Percentiles rank a stretch among this genome's conserved stretches.
These are phyloP conservation scores for Cordyceps javanica DNA, from an alignment of 2,329 filamentous ascomycete species.

Conservation along the genomic window DNA sequence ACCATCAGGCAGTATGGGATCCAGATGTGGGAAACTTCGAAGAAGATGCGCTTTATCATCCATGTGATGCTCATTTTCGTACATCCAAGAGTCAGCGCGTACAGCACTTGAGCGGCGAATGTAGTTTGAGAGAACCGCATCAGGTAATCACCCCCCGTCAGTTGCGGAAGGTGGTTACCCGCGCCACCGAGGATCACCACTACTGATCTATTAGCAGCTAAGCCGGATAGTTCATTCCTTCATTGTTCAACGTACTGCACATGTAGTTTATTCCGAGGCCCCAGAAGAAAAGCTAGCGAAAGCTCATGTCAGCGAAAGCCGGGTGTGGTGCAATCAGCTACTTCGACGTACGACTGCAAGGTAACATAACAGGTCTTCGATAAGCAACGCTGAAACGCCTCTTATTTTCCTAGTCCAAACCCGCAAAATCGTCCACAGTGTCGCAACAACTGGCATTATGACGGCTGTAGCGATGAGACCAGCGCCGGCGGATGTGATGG, in stretches of 20 bases:
- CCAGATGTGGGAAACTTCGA: conserved; percentile 13
- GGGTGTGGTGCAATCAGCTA: background rate
- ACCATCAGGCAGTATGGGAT: conserved; percentile 15
- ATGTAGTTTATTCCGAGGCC: conserved; percentile 15
- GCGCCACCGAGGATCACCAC: conserved; percentile 18
- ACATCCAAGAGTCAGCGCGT: conserved; percentile 16
- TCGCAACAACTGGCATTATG: conserved; percentile 15
- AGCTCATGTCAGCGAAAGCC: background rate
- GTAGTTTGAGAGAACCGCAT: conserved; percentile 12
- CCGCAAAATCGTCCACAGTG: conserved; percentile 15
- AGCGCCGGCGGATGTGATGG: conserved; percentile 10
- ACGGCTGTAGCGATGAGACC: conserved; percentile 13
- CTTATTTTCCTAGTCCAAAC: conserved; percentile 16
- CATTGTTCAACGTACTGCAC: conserved; percentile 12
- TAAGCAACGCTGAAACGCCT: conserved; percentile 10
- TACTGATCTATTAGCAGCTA: background rate
- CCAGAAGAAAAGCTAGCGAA: conserved; percentile 14
- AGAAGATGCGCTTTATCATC: conserved; percentile 20
- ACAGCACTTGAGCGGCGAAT: conserved; percentile 17
- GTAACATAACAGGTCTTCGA: conserved; percentile 17
- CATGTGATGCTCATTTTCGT: conserved; percentile 18
- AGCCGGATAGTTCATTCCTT: background rate
- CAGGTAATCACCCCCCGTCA: background rate
- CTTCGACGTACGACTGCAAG: conserved; percentile 13
- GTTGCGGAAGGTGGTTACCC: conserved; percentile 15